phyloP scores from a whole-genome alignment of 2,329 filamentous ascomycete genomes.

The Hirsutella rhossiliensis region DNA sequence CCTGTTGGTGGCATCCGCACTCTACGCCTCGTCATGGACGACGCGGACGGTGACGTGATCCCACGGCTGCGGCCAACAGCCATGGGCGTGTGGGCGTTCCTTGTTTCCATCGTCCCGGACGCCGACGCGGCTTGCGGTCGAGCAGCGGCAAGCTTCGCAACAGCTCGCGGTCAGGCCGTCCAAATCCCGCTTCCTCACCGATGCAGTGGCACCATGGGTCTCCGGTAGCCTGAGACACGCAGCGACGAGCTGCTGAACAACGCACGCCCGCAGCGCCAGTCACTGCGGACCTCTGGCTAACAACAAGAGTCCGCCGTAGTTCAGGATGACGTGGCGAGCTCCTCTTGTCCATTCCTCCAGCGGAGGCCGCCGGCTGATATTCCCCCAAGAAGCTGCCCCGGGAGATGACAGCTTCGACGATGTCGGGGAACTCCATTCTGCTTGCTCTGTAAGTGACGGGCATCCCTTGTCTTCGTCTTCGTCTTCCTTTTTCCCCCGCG shows the following conservation, averaged over 20 bases:
- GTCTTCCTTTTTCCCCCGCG: too few relatives aligned
- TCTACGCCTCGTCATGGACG: not conserved
- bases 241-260: not conserved
- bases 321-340: too few relatives aligned
- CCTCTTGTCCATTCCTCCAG: too few relatives aligned
- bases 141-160: not conserved
- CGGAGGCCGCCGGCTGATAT: too few relatives aligned
- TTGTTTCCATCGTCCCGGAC: not conserved
- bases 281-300: too few relatives aligned
- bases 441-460: too few relatives aligned
- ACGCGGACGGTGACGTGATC: not conserved
- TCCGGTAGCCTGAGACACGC: not conserved
- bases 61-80: not conserved
- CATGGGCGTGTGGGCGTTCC: not conserved
- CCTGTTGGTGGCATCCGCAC: too few relatives aligned
- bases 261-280: not conserved
- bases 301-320: not conserved
- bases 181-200: not conserved
- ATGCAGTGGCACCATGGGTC: not conserved
- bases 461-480: too few relatives aligned
- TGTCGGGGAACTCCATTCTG: too few relatives aligned
- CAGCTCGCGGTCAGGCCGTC: not conserved
- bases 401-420: too few relatives aligned
- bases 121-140: not conserved
- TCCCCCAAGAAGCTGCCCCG: too few relatives aligned